Evolutionary conservation across 1,284 basidiomycete species (phyloP).

Genomic region (Tetrapyrgos nigripes): DNA sequence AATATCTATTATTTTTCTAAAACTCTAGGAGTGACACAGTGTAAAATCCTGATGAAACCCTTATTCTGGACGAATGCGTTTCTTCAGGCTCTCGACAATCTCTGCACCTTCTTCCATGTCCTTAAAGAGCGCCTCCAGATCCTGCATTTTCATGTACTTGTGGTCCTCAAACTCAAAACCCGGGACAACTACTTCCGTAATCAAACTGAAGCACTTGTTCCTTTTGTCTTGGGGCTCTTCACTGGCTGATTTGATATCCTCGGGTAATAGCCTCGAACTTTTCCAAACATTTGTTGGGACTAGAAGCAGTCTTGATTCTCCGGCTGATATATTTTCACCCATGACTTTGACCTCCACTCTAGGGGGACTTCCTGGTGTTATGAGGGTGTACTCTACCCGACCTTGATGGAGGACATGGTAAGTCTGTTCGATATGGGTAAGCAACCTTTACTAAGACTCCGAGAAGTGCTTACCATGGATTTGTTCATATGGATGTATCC

Average conservation of each 20-base stretch:
- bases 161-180: conserved; percentile 17
- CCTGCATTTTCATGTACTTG: conserved; percentile 13
- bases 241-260: conserved; percentile 31
- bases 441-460: background rate
- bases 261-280: conserved; percentile 48
- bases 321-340: conserved; percentile 43
- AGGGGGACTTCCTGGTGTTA: conserved; percentile 38
- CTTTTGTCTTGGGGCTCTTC: background rate
- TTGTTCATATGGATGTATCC: conserved; percentile 56
- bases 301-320: conserved; percentile 50
- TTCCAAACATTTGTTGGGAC: conserved; percentile 58
- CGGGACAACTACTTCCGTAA: conserved; percentile 13
- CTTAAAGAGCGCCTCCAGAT: conserved; percentile 5
- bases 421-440: conserved; percentile 37
- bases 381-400: conserved; percentile 54
- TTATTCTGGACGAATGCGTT: too few relatives aligned
- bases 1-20: too few relatives aligned
- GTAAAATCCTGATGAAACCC: too few relatives aligned
- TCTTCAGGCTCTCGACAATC: background rate
- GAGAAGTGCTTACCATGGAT: conserved; percentile 39
- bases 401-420: conserved; percentile 57
- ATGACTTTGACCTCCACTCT: conserved; percentile 48
- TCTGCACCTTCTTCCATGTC: background rate
- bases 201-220: background rate
- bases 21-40: too few relatives aligned